Conservation (phyloP, 768 basidiomycete species). For the Lentinus brumalis region DNA sequence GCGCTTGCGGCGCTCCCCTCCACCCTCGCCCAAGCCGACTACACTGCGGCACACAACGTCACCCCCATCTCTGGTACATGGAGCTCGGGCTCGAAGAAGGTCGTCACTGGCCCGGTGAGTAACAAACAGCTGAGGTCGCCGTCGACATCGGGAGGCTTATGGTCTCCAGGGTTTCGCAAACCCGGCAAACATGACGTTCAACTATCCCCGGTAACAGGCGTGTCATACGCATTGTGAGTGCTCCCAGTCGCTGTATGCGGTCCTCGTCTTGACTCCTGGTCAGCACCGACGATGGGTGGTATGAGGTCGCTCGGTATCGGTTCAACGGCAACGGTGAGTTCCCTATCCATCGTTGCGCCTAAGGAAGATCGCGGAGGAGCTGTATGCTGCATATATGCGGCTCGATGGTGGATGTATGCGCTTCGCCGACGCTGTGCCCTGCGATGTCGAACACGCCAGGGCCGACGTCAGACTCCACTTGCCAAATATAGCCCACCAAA, state of each 20-base stretch:
- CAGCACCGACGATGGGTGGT: conserved; percentile 75
- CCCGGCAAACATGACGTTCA: conserved; percentile 81
- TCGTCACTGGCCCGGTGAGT: conserved; percentile 83
- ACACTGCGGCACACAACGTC: conserved; percentile 57
- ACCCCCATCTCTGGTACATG: conserved; percentile 81
- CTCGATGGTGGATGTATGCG: no score
- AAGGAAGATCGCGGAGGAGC: not conserved
- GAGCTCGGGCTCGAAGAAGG: conserved; percentile 76
- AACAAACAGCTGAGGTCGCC: not conserved
- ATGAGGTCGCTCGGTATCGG: conserved; percentile 89
- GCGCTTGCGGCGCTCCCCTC: conserved; percentile 29
- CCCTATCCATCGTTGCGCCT: not conserved
- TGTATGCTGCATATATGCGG: not conserved
- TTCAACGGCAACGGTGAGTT: conserved; percentile 81
- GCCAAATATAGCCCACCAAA: not conserved
- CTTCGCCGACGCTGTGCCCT: not conserved
- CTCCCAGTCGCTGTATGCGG: not conserved
- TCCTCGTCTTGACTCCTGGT: not conserved
- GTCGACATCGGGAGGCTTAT: not conserved
- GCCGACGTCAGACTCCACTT: not conserved
- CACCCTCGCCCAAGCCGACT: conserved; percentile 38
- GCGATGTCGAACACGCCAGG: not conserved
- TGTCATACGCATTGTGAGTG: conserved; percentile 88
- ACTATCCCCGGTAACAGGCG: conserved; percentile 85
- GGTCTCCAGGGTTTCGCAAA: conserved; percentile 73